phyloP scores from a whole-genome alignment of 371 early-diverging fungal genomes.

The Lichtheimia corymbifera region DNA sequence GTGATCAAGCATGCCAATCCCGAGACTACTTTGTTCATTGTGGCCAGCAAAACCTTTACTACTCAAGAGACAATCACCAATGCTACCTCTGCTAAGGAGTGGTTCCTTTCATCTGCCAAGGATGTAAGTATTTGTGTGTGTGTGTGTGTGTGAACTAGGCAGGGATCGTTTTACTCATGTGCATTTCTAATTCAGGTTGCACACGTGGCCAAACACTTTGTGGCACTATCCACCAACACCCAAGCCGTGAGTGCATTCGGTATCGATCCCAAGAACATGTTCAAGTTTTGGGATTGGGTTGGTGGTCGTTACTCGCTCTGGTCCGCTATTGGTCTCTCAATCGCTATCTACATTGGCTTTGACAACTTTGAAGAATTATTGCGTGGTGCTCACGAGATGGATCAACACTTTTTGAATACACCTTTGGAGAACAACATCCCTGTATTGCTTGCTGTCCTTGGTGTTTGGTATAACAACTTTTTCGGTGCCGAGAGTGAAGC shows the following conservation, averaged over 20 bases:
- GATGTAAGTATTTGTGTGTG: constrained; percentile 61
- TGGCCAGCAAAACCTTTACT: constrained; percentile 99
- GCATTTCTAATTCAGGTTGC: constrained; percentile 41
- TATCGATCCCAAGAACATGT: constrained; percentile 93
- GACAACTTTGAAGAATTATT: constrained; percentile 94
- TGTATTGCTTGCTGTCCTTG: constrained; percentile 90
- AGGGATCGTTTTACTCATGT: constrained; percentile 7
- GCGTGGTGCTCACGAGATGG: constrained; percentile 95
- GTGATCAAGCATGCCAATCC: constrained; percentile 85
- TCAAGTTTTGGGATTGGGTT: constrained; percentile 99
- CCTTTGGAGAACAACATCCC: constrained; percentile 93
- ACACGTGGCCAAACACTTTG: constrained; percentile 98
- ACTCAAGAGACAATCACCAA: constrained; percentile 99
- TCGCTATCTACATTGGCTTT: constrained; percentile 93
- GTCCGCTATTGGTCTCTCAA: constrained; percentile 98
- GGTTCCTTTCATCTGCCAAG: constrained; percentile 87
- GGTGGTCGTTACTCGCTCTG: constrained; percentile 99
- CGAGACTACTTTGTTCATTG: constrained; percentile 94
- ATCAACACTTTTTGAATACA: constrained; percentile 89
- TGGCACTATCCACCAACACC: constrained; percentile 98
- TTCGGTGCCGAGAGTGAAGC: constrained; percentile 94
- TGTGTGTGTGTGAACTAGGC: not conserved
- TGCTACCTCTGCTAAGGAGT: constrained; percentile 90
- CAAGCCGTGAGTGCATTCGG: constrained; percentile 90
- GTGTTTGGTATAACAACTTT: constrained; percentile 99